phyloP scores from a whole-genome alignment of 2,329 filamentous ascomycete genomes.

The Torrubiellomyces zombiae region DNA sequence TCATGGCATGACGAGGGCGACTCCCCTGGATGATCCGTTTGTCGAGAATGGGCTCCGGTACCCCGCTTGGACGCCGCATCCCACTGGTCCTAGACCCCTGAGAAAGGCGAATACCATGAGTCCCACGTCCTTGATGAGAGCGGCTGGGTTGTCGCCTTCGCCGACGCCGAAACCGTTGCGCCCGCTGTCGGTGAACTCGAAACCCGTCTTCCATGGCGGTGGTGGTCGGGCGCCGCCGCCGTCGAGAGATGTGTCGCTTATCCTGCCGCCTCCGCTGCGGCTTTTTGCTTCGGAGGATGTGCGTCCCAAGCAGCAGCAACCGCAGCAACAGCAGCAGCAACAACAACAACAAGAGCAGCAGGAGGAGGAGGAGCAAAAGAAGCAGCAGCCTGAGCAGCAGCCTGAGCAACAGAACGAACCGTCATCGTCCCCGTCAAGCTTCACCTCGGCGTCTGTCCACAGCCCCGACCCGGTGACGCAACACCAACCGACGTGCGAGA shows the following conservation, averaged over 20 bases:
- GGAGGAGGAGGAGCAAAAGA: too few relatives aligned
- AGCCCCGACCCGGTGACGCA: slow-evolving; percentile 7
- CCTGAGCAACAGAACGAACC: too few relatives aligned
- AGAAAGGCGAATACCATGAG: slow-evolving; percentile 9
- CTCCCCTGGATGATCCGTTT: slow-evolving; percentile 14
- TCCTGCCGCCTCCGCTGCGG: not conserved
- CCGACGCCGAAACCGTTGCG: slow-evolving; percentile 6
- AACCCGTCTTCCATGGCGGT: slow-evolving; percentile 2
- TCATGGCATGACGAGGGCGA: too few relatives aligned
- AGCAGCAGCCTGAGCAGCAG: too few relatives aligned
- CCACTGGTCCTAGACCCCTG: slow-evolving; percentile 5
- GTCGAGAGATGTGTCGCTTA: not conserved
- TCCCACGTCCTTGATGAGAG: slow-evolving; percentile 5
- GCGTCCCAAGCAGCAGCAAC: too few relatives aligned
- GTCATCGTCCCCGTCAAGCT: slow-evolving; percentile 11
- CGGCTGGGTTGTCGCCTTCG: not conserved
- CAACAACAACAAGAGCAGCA: too few relatives aligned
- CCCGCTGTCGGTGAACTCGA: slow-evolving; percentile 9
- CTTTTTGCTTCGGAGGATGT: not conserved
- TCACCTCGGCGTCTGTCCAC: slow-evolving; percentile 11
- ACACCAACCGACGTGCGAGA: slow-evolving; percentile 5
- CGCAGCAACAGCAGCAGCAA: too few relatives aligned
- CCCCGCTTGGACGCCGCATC: not conserved
- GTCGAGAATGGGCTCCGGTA: slow-evolving; percentile 12
- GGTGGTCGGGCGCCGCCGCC: not conserved